phyloP scores from a whole-genome alignment of 441 rosid genomes.

The Croton setiger region DNA sequence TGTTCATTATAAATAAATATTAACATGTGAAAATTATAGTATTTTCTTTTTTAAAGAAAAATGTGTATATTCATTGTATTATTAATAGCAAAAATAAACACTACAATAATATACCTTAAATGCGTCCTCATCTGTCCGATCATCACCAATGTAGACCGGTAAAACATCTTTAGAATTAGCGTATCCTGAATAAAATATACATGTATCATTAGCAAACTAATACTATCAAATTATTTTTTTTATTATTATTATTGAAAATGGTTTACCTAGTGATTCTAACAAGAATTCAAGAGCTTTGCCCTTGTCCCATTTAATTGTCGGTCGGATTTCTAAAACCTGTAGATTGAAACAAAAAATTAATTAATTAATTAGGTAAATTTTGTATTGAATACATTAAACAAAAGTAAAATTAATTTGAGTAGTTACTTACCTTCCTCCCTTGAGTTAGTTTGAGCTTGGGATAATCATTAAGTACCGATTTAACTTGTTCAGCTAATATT shows the following conservation, averaged over 20 bases:
- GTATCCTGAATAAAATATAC: slow-evolving; percentile 38
- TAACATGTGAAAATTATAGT: slow-evolving; percentile 4
- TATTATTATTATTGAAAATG: not conserved
- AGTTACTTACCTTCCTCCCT: slow-evolving; percentile 58
- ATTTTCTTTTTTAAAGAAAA: too few relatives aligned
- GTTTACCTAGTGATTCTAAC: slow-evolving; percentile 68
- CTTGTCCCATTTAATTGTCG: slow-evolving; percentile 87
- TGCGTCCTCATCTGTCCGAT: slow-evolving; percentile 78
- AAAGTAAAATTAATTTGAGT: not conserved
- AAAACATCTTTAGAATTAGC: slow-evolving; percentile 56
- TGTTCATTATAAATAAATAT: slow-evolving; percentile 15
- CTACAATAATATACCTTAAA: slow-evolving; percentile 52
- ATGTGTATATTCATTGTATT: not conserved
- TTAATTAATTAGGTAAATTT: not conserved
- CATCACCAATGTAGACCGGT: slow-evolving; percentile 77
- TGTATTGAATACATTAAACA: not conserved
- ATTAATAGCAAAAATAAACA: not conserved
- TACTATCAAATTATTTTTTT: not conserved
- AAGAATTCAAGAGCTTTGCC: slow-evolving; percentile 92
- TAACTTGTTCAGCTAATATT: slow-evolving; percentile 53
- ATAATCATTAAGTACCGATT: slow-evolving; percentile 44
- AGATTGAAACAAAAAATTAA: slow-evolving; percentile 1
- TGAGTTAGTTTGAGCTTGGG: slow-evolving; percentile 58
- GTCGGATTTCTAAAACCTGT: slow-evolving; percentile 89
- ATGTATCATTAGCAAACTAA: not conserved